Evolutionary conservation across 495 filamentous ascomycete genomes (phyloP).

Genomic region (Ramalina intermedia): DNA sequence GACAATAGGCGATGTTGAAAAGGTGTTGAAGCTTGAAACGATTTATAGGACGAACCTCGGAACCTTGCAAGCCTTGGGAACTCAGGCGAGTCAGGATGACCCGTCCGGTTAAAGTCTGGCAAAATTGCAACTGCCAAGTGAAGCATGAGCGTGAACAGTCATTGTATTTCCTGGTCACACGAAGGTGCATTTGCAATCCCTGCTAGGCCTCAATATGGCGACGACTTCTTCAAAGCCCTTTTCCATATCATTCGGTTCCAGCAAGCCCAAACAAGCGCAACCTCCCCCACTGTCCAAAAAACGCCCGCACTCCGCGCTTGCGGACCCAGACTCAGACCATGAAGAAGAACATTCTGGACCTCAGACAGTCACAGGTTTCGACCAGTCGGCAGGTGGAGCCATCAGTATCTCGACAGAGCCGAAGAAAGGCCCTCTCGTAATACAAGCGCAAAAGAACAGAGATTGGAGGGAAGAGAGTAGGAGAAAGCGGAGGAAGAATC

Average conservation of each 20-base stretch:
- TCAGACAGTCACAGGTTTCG: constrained; percentile 46
- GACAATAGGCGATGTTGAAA: too few species aligned
- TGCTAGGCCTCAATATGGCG: not conserved
- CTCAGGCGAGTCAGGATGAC: too few species aligned
- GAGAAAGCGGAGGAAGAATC: constrained; percentile 36
- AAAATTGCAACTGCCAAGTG: not conserved
- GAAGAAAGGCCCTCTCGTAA: constrained; percentile 41
- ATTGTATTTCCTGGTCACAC: not conserved
- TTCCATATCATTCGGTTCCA: constrained; percentile 23
- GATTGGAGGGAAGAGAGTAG: constrained; percentile 55
- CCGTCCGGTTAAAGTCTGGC: too few species aligned
- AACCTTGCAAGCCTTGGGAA: too few species aligned
- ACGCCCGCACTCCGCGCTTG: constrained; percentile 22
- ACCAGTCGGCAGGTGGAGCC: constrained; percentile 39
- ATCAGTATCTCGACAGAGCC: constrained; percentile 27
- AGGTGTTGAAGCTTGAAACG: too few species aligned
- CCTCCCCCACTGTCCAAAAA: constrained; percentile 15
- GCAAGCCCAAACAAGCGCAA: constrained; percentile 14
- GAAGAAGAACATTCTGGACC: constrained; percentile 25
- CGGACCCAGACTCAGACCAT: constrained; percentile 32
- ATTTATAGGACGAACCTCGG: too few species aligned
- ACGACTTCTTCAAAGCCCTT: constrained; percentile 13
- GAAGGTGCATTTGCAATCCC: too few species aligned
- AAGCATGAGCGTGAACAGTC: not conserved
- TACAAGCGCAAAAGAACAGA: constrained; percentile 49